Conservation (phyloP, 2,329 filamentous ascomycete genomes). For the Truncatella angustata region DNA sequence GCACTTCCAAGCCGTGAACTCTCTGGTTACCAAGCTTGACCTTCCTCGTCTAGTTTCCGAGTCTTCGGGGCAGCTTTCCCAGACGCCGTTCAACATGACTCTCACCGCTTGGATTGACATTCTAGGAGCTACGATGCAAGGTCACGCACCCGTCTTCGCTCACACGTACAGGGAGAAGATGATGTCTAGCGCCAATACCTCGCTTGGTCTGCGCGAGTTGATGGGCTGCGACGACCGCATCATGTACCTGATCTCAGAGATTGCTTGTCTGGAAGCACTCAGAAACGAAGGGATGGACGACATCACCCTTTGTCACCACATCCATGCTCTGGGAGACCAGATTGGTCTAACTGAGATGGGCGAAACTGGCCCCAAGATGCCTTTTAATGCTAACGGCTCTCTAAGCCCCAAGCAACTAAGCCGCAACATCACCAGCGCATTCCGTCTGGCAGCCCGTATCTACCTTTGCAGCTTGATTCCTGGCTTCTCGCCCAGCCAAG, state of each 20-base stretch:
- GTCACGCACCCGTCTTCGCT: slow-evolving; percentile 81
- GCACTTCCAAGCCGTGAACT: slow-evolving; percentile 89
- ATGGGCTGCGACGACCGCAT: slow-evolving; percentile 98
- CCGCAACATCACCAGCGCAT: slow-evolving; percentile 85
- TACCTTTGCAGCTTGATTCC: slow-evolving; percentile 96
- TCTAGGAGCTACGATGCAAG: slow-evolving; percentile 87
- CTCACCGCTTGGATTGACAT: slow-evolving; percentile 96
- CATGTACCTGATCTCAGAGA: slow-evolving; percentile 98
- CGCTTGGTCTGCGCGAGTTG: slow-evolving; percentile 77
- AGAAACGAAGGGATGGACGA: slow-evolving; percentile 82
- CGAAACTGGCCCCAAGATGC: slow-evolving; percentile 56
- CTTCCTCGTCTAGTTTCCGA: slow-evolving; percentile 68
- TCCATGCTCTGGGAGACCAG: slow-evolving; percentile 82
- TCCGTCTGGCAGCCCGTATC: slow-evolving; percentile 88
- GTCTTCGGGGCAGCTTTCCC: slow-evolving; percentile 55
- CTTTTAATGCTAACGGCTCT: slow-evolving; percentile 67
- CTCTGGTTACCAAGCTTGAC: slow-evolving; percentile 80
- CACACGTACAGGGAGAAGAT: slow-evolving; percentile 97
- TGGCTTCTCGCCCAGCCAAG: slow-evolving; percentile 74
- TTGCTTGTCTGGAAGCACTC: slow-evolving; percentile 89
- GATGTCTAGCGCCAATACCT: slow-evolving; percentile 61
- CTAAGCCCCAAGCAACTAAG: slow-evolving; percentile 81
- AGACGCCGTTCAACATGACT: slow-evolving; percentile 92
- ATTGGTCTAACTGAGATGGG: slow-evolving; percentile 76
- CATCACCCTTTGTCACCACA: slow-evolving; percentile 82